Conservation (phyloP, 1,284 basidiomycete species). For the Jaminaea rosea region DNA sequence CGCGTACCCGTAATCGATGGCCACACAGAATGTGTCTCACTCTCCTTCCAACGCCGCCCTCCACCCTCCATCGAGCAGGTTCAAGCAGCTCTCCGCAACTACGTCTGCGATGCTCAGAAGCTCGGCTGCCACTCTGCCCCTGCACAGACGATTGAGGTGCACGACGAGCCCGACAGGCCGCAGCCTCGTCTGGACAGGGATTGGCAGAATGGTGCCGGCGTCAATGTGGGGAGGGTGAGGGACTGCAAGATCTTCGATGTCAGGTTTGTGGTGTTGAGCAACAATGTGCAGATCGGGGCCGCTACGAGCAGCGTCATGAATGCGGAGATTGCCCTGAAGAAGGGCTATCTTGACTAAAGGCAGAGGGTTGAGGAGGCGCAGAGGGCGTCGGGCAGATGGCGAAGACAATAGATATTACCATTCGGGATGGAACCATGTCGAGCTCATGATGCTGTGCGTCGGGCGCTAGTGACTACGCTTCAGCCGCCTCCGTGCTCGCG, state of each 20-base stretch:
- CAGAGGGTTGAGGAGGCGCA: no score
- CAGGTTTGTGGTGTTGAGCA: slow-evolving; percentile 77
- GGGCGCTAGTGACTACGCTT: no score
- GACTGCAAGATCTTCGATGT: slow-evolving; percentile 79
- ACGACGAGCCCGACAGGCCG: slow-evolving; percentile 84
- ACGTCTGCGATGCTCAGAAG: slow-evolving; percentile 68
- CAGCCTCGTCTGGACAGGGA: slow-evolving; percentile 88
- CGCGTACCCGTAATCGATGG: slow-evolving; percentile 89
- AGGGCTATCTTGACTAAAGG: slow-evolving; percentile 60
- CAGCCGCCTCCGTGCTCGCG: no score
- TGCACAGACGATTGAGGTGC: slow-evolving; percentile 74
- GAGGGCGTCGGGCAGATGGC: no score
- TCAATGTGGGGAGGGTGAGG: slow-evolving; percentile 81
- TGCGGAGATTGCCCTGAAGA: slow-evolving; percentile 83
- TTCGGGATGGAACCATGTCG: no score
- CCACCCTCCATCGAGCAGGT: slow-evolving; percentile 81
- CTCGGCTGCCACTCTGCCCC: slow-evolving; percentile 79
- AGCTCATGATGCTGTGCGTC: no score
- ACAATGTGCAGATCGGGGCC: slow-evolving; percentile 93
- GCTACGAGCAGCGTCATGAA: slow-evolving; percentile 97
- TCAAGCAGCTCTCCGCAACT: slow-evolving; percentile 67
- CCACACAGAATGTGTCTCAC: slow-evolving; percentile 76
- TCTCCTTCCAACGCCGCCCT: slow-evolving; percentile 71
- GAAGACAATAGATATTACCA: no score
- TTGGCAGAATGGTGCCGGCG: slow-evolving; percentile 82